A percentile compares a stretch with the other conserved stretches of the same genome.
phyloP scores from a whole-genome alignment of 106 monocot genomes.

The Cymbidium sinense region DNA sequence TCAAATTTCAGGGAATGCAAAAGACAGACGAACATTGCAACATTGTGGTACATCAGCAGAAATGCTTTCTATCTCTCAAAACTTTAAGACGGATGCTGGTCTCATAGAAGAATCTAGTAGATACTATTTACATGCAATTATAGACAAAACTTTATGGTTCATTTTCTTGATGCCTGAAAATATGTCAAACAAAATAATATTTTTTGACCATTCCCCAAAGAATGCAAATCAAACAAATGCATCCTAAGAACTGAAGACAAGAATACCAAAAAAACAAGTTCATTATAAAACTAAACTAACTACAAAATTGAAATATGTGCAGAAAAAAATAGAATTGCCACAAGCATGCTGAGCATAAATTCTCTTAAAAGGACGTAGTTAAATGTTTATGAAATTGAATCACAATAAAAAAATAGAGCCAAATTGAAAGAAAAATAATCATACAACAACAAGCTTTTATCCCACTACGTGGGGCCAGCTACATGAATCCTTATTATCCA shows the following conservation, averaged over 20 bases:
- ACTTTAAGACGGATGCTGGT: constrained; percentile 10
- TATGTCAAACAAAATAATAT: not conserved
- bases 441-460: no score
- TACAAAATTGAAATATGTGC: not conserved
- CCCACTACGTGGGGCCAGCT: no score
- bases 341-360: constrained; percentile 59
- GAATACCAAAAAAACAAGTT: not conserved
- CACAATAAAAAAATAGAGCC: not conserved
- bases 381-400: constrained; percentile 40
- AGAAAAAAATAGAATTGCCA: constrained; percentile 39
- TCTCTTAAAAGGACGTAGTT: constrained; percentile 65
- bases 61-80: constrained; percentile 13
- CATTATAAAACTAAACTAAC: not conserved
- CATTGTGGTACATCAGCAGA: constrained; percentile 23
- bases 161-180: constrained; percentile 66
- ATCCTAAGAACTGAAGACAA: not conserved
- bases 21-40: constrained; percentile 27
- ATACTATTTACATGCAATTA: constrained; percentile 58
- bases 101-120: constrained; percentile 23
- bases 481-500: no score
- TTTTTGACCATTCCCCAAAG: not conserved
- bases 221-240: not conserved
- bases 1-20: constrained; percentile 32
- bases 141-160: constrained; percentile 46
- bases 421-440: constrained; percentile 1